Evolutionary conservation across 352 stramenopile genomes (phyloP), one percentile per base, ranked within the genome.

Genomic region (Phytophthora tentaculata): DNA sequence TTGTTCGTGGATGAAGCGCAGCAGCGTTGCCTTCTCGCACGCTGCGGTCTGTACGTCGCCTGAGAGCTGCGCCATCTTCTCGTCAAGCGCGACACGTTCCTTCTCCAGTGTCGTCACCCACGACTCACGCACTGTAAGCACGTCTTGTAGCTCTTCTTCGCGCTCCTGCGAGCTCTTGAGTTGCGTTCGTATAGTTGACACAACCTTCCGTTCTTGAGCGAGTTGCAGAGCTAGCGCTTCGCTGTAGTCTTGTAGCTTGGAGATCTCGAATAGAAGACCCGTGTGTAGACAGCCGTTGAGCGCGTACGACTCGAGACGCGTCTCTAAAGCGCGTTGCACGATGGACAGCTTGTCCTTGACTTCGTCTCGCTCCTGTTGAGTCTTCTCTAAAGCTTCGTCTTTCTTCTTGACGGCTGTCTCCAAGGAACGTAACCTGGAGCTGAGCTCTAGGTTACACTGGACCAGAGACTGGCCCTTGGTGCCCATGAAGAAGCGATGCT

Each of bases 401-500:
- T 75, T 73, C 12, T 75, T 63, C 12, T 65, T 64, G 0, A 79
- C n/a, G 8, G 62, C 59, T 26, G 72, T 66, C 45, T 92, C 69
- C 2, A 91, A 54, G 13, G 57, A 24, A 24, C 83, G 83, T 16
- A 94, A 63, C 0, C 65, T 69, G 3, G 54, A 73, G 8, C 65
- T 67, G 9, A 95, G 68, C 14, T 93, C 81, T 10, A 90, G 20
- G 44, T 93, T 89, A 59, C 80, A 80, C 45, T 94, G 80, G 28
- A 86, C 74, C 5, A 92, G 64, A 4, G 84, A 86, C 67, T 91
- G 59, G 1, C 54, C 79, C 14, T 92, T 91, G 2, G 84, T 80
- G 28, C 84, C 84, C 74, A 90, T 80, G 61, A 91, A 94, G 47
- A 94, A 90, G 44, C 84, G 83, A 63, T 92, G 83, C 67, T 96